Evolutionary conservation across 352 stramenopile genomes (phyloP).

Genomic region (Pythium chondricola): DNA sequence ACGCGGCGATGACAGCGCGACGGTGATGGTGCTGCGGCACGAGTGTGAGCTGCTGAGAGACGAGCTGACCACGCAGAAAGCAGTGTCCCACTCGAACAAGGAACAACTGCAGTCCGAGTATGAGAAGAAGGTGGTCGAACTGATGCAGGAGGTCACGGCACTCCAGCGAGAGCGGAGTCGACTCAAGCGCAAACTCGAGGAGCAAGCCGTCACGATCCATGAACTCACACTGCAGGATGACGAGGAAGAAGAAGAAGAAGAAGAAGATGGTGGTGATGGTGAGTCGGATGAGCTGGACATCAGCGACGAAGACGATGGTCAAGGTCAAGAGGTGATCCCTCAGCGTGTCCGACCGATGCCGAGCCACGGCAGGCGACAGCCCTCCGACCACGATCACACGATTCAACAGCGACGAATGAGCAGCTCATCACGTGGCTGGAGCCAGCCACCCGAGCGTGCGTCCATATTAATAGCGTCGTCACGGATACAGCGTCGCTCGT

Average conservation of each 20-base stretch:
- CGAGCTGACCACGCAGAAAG: slow-evolving; percentile 22
- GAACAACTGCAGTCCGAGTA: slow-evolving; percentile 24
- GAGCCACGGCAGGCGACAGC: too few relatives aligned
- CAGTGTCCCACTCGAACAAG: slow-evolving; percentile 19
- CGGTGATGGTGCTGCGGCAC: slow-evolving; percentile 17
- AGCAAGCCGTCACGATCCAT: slow-evolving; percentile 70
- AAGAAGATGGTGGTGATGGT: slow-evolving; percentile 19
- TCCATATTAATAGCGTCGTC: neutral
- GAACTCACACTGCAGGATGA: slow-evolving; percentile 76
- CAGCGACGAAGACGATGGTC: neutral
- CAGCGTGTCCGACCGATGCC: too few relatives aligned
- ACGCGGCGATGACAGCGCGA: neutral
- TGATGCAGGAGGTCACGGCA: slow-evolving; percentile 33
- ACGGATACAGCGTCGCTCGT: neutral
- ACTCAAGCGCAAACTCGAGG: slow-evolving; percentile 38
- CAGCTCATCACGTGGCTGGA: neutral
- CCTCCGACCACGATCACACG: too few relatives aligned
- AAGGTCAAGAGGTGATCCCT: neutral
- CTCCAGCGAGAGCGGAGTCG: slow-evolving; percentile 37
- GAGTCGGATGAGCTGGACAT: neutral
- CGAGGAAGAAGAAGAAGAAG: slow-evolving; percentile 24
- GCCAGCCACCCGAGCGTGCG: neutral
- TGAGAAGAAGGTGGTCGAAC: slow-evolving; percentile 26
- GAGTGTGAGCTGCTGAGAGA: slow-evolving; percentile 25
- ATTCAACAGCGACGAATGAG: too few relatives aligned